Evolutionary conservation across 164 flowering plant species (phyloP).

Genomic region (Magnolia officinalis): DNA sequence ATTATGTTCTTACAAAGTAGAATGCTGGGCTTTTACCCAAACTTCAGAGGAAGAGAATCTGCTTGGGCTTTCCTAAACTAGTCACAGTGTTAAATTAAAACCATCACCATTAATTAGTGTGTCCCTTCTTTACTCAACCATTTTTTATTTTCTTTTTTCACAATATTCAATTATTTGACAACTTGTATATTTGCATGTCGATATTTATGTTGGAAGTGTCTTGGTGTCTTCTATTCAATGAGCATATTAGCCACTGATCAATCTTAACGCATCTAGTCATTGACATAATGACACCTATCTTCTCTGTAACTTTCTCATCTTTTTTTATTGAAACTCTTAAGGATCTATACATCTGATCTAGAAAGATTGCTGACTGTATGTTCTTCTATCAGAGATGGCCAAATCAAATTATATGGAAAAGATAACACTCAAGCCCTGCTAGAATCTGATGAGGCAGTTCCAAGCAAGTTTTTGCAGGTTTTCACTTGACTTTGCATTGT

Average conservation of each 20-base stretch:
- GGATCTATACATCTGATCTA: background rate
- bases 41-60: too few relatives aligned
- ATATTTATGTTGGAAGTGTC: background rate
- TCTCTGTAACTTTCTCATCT: background rate
- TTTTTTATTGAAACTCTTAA: background rate
- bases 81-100: background rate
- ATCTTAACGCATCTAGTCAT: background rate
- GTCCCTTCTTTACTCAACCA: too few relatives aligned
- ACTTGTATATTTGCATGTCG: background rate
- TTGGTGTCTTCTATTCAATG: background rate
- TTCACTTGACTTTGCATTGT: background rate
- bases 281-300: background rate
- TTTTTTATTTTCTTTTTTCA: too few relatives aligned
- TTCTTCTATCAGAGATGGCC: constrained; percentile 59
- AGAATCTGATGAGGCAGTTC: constrained; percentile 46
- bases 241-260: background rate
- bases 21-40: too few relatives aligned
- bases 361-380: background rate
- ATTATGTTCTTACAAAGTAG: too few relatives aligned
- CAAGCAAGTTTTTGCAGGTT: constrained; percentile 82
- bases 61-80: background rate
- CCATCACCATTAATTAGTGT: background rate
- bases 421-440: constrained; percentile 67
- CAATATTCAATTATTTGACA: too few relatives aligned
- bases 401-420: constrained; percentile 71